Evolutionary conservation across 306 rosid species (phyloP).

Genomic region (Dalbergia oliveri): DNA sequence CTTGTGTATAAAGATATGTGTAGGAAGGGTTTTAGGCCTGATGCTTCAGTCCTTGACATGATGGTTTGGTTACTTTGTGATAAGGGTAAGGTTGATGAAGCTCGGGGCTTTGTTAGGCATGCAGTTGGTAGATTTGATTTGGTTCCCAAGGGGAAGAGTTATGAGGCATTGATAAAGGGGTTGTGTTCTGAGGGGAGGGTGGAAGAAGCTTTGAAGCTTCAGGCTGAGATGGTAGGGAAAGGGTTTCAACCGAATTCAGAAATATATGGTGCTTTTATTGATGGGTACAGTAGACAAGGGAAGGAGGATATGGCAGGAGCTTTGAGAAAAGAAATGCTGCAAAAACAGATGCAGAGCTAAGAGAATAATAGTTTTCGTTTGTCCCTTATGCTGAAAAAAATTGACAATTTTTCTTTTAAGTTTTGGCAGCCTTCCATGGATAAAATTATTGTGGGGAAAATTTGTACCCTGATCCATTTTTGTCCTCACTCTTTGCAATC

Average conservation of each 20-base stretch:
- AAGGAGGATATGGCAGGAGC: conserved; percentile 65
- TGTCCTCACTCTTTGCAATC: background rate
- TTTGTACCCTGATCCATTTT: conserved; percentile 5
- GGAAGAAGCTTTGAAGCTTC: conserved; percentile 78
- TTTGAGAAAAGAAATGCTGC: conserved; percentile 74
- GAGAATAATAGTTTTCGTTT: conserved; percentile 26
- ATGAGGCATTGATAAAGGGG: conserved; percentile 67
- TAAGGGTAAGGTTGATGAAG: conserved; percentile 63
- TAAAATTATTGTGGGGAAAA: conserved; percentile 16
- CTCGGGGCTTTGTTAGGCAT: conserved; percentile 55
- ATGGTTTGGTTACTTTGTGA: conserved; percentile 58
- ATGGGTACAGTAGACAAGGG: conserved; percentile 65
- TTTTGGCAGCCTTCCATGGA: background rate
- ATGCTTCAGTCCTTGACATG: conserved; percentile 55
- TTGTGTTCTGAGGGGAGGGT: conserved; percentile 65
- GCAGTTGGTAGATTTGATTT: conserved; percentile 54
- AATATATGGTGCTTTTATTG: conserved; percentile 69
- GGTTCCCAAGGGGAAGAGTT: conserved; percentile 60
- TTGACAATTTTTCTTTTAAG: conserved; percentile 1
- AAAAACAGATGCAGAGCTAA: conserved; percentile 48
- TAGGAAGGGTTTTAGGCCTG: conserved; percentile 66
- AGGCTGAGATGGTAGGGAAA: conserved; percentile 86
- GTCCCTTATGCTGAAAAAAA: conserved; percentile 24
- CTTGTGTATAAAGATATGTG: conserved; percentile 75
- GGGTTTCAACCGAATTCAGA: conserved; percentile 64